phyloP scores from a whole-genome alignment of 2,329 filamentous ascomycete genomes.

The Aureobasidium sp. region DNA sequence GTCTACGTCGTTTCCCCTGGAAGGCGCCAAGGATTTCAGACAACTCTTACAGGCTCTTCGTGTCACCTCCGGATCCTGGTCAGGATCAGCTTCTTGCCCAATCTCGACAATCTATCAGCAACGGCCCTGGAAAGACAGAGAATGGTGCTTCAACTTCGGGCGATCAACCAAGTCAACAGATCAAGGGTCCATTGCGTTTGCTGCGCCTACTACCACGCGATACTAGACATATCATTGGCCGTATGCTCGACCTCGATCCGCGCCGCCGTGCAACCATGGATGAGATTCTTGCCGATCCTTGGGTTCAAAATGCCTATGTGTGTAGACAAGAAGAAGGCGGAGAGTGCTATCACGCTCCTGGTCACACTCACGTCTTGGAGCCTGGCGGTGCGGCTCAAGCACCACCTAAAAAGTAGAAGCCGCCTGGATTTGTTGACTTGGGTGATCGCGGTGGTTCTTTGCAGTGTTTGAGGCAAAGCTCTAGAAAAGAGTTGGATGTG shows the following conservation, averaged over 20 bases:
- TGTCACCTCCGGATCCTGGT: constrained; percentile 73
- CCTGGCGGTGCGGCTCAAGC: constrained; percentile 45
- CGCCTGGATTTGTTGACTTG: not conserved
- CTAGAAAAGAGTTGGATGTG: not conserved
- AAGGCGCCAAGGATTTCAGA: constrained; percentile 87
- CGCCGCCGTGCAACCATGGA: constrained; percentile 74
- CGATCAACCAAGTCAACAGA: constrained; percentile 35
- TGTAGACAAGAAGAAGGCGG: constrained; percentile 75
- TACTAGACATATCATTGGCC: constrained; percentile 78
- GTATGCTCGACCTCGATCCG: constrained; percentile 88
- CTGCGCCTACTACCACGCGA: constrained; percentile 82
- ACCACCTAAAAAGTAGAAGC: constrained; percentile 12
- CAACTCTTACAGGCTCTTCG: constrained; percentile 91
- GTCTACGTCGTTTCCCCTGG: constrained; percentile 89
- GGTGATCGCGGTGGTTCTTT: not conserved
- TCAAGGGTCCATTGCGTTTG: constrained; percentile 88
- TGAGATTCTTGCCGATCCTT: constrained; percentile 80
- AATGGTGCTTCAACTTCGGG: constrained; percentile 19
- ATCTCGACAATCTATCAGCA: constrained; percentile 22
- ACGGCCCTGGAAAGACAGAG: constrained; percentile 18
- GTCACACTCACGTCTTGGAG: constrained; percentile 81
- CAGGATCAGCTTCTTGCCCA: constrained; percentile 28
- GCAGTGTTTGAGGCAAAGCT: not conserved
- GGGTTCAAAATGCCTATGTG: constrained; percentile 78
- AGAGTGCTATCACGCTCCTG: constrained; percentile 61